Evolutionary conservation across 306 rosid genomes (phyloP), one percentile per base, ranked within the genome.

Genomic region (Sphenostylis stenocarpa): DNA sequence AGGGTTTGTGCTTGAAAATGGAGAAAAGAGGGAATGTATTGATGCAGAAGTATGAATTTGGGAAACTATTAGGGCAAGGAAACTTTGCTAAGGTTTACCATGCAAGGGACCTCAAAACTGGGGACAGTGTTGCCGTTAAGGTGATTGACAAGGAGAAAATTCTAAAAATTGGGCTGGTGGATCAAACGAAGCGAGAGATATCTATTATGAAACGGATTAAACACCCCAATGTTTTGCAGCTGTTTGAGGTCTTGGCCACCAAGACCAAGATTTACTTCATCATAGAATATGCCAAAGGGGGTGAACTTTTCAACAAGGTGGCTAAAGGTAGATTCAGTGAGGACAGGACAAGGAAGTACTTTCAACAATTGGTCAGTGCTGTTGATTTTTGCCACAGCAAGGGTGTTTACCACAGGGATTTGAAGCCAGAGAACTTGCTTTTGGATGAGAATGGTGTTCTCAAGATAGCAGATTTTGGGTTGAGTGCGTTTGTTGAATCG

Each of bases 401-500:
- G 38, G 88, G 88, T 23, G 82, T 85, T 63, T 85, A 85, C 28
- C 88, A 85, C 72, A 51, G 88, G 61, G 88, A 85, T 79, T 75
- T 85, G 84, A 85, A 85, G 84, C 88, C 86, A 0, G 84, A 85
- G 64, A 85, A 85, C 52, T 47, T 85, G 67, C 88, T 85, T 48
- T 81, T 85, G 81, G 88, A 78, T 63, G 86, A 85, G 73, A 82
- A 78, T 52, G 86, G 80, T 0, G 56, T 16, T 60, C 86, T 82
- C 43, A 85, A 82, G 83, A 82, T 82, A 31, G 79, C 89, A 0
- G 89, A 85, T 76, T 85, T 85, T 14, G 89, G 89, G 44, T 52
- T 85, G 62, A 79, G 89, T 52, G 74, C 77, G 3, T 72, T 76
- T 9, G 82, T 79, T 16, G 89, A 85, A 31, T 58, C 80, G 67